A percentile compares a stretch with the other conserved stretches of the same genome.
Conservation (phyloP, 2,329 filamentous ascomycete species). For the Xylariaceae sp. region DNA sequence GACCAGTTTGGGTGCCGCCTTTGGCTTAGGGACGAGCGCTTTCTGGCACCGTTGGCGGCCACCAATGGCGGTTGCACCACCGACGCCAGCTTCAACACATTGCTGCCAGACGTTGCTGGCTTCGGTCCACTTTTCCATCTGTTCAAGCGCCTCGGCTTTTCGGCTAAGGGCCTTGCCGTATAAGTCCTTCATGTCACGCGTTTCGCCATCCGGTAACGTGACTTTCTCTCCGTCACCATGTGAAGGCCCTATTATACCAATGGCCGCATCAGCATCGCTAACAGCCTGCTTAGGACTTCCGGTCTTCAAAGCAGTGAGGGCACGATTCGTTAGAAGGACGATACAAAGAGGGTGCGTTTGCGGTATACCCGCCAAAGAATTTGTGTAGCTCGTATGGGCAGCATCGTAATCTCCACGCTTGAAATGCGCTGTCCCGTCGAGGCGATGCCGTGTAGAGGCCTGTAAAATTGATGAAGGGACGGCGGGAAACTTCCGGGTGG, state of each 20-base stretch:
- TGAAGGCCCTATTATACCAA: slow-evolving; percentile 76
- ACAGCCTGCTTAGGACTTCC: slow-evolving; percentile 89
- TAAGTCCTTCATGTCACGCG: slow-evolving; percentile 88
- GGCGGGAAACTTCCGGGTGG: slow-evolving; percentile 60
- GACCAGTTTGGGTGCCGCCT: slow-evolving; percentile 47
- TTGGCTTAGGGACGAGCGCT: slow-evolving; percentile 73
- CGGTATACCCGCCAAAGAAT: slow-evolving; percentile 75
- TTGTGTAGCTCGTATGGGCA: slow-evolving; percentile 81
- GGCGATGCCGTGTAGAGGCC: slow-evolving; percentile 75
- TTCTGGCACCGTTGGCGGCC: slow-evolving; percentile 89
- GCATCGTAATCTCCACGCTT: slow-evolving; percentile 91
- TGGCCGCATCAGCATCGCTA: slow-evolving; percentile 77
- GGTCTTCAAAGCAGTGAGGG: slow-evolving; percentile 86
- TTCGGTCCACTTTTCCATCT: slow-evolving; percentile 92
- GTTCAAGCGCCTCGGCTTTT: slow-evolving; percentile 93
- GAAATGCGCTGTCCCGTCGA: slow-evolving; percentile 84
- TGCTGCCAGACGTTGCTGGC: slow-evolving; percentile 78
- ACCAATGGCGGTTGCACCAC: slow-evolving; percentile 81
- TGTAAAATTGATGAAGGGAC: slow-evolving; percentile 71
- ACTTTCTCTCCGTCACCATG: slow-evolving; percentile 83
- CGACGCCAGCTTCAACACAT: slow-evolving; percentile 82
- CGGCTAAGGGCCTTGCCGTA: slow-evolving; percentile 92
- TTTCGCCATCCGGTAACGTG: slow-evolving; percentile 63
- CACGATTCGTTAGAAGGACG: slow-evolving; percentile 87
- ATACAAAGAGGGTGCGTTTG: slow-evolving; percentile 80